phyloP scores from a whole-genome alignment of 495 filamentous ascomycete genomes.

The Cetradonia linearis region DNA sequence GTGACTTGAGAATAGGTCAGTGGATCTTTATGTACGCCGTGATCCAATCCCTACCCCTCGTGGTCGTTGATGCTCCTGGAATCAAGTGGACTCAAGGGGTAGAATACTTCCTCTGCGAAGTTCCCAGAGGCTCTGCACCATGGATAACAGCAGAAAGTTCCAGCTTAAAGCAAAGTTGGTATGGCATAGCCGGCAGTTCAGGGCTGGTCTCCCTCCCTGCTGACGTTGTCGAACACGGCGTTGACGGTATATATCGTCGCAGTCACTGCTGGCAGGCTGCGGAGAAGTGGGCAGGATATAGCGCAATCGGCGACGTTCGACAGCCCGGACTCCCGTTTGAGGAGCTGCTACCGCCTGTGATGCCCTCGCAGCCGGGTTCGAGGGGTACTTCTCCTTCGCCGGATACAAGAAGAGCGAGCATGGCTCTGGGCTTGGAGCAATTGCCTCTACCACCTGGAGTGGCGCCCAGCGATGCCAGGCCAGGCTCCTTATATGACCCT shows the following conservation, averaged over 20 bases:
- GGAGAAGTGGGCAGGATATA: constrained; percentile 51
- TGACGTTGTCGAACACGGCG: constrained; percentile 76
- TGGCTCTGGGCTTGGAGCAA: constrained; percentile 42
- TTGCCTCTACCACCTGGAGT: constrained; percentile 43
- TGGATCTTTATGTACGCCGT: constrained; percentile 95
- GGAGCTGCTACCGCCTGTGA: constrained; percentile 26
- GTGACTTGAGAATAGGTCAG: constrained; percentile 68
- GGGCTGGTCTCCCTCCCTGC: constrained; percentile 67
- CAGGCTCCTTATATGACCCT: constrained; percentile 37
- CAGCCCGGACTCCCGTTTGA: constrained; percentile 29
- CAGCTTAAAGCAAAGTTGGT: constrained; percentile 63
- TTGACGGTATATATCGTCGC: constrained; percentile 82
- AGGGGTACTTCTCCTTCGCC: constrained; percentile 35
- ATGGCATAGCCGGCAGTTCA: constrained; percentile 59
- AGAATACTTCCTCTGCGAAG: constrained; percentile 95
- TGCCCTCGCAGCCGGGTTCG: constrained; percentile 32
- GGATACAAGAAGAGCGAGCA: constrained; percentile 32
- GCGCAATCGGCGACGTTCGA: not conserved
- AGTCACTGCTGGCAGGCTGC: constrained; percentile 87
- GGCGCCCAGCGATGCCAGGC: constrained; percentile 36
- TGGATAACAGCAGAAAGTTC: constrained; percentile 72
- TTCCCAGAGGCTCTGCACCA: constrained; percentile 68
- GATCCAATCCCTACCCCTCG: constrained; percentile 79
- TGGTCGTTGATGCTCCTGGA: constrained; percentile 78
- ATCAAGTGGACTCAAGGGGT: constrained; percentile 68